Evolutionary conservation across 495 filamentous ascomycete genomes (phyloP).

Genomic region (Mycothermus thermophilus): DNA sequence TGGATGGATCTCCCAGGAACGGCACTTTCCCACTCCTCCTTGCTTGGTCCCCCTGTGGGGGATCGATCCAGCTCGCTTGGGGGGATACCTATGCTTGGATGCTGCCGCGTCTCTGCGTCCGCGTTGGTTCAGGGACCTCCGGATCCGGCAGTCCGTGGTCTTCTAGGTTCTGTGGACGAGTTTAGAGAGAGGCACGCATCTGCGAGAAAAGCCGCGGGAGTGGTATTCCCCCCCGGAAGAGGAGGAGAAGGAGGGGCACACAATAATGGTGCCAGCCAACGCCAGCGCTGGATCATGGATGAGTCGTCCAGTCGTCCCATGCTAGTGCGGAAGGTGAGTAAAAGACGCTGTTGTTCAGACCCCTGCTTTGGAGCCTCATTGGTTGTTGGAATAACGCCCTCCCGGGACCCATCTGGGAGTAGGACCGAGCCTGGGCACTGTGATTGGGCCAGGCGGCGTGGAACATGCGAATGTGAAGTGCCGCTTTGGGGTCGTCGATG

Average conservation of each 20-base stretch:
- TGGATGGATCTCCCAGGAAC: too few species aligned
- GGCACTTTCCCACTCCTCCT: too few species aligned
- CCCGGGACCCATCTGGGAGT: constrained; percentile 19
- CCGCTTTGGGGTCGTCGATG: constrained; percentile 5
- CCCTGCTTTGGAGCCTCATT: constrained; percentile 26
- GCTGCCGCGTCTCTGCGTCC: too few species aligned
- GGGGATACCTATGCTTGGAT: too few species aligned
- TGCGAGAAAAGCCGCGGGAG: constrained; percentile 9
- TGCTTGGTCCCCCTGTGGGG: too few species aligned
- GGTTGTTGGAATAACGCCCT: constrained; percentile 17
- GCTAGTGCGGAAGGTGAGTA: constrained; percentile 24
- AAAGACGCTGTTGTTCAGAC: constrained; percentile 21
- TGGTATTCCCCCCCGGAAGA: constrained; percentile 13
- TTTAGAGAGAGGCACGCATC: not conserved
- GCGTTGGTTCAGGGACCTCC: too few species aligned
- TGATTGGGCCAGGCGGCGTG: constrained; percentile 16
- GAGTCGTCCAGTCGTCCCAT: constrained; percentile 9
- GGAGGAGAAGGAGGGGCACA: constrained; percentile 2
- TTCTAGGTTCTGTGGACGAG: not conserved
- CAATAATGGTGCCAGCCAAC: constrained; percentile 8
- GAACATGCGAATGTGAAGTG: constrained; percentile 12
- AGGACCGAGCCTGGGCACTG: constrained; percentile 7
- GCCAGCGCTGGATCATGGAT: constrained; percentile 15
- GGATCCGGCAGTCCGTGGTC: not conserved
- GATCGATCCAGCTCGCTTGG: too few species aligned